Evolutionary conservation across 257 asterid species (phyloP).

Genomic region (Gardenia jasminoides): DNA sequence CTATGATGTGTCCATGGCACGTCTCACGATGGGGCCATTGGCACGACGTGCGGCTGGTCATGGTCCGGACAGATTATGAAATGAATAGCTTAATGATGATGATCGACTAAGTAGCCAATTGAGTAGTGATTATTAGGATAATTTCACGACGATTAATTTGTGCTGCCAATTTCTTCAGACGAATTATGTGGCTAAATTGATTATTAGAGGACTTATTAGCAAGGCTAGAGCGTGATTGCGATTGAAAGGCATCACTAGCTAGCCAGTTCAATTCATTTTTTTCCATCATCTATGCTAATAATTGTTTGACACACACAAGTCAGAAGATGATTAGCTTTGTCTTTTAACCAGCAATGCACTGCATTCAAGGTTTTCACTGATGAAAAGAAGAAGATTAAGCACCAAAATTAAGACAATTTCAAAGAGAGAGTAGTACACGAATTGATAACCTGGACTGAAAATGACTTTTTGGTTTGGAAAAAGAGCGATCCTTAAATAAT

Average conservation of each 20-base stretch:
- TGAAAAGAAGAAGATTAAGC: background rate
- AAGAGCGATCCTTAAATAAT: background rate
- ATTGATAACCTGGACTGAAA: background rate
- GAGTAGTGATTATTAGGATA: background rate
- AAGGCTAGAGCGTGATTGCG: background rate
- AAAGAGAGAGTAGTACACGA: background rate
- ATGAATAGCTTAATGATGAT: background rate
- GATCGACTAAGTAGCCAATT: background rate
- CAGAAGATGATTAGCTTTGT: background rate
- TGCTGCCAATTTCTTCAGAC: background rate
- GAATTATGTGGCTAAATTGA: background rate
- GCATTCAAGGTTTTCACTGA: background rate
- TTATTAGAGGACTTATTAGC: background rate
- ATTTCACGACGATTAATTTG: background rate
- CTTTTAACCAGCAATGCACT: background rate
- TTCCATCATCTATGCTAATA: background rate
- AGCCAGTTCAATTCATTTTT: constrained; percentile 7
- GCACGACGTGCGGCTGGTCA: background rate
- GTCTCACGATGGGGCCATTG: background rate
- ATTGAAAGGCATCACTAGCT: background rate
- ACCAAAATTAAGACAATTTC: background rate
- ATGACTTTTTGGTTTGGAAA: background rate
- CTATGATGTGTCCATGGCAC: background rate
- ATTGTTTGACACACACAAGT: background rate
- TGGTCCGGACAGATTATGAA: background rate